Conservation (phyloP, 331 rosid species). For the Acacia pycnantha region DNA sequence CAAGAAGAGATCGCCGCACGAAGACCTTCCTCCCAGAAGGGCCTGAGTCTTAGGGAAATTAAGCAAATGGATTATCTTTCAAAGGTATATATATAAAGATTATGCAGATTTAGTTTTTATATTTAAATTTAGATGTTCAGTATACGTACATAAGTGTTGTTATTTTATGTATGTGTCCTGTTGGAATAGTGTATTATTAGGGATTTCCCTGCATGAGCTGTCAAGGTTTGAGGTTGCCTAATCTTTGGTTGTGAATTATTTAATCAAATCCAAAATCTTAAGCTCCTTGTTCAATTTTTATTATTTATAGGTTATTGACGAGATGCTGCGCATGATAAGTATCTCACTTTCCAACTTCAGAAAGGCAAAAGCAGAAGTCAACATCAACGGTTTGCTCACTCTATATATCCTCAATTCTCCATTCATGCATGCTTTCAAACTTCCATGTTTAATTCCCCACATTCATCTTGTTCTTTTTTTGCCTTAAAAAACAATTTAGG, state of each 20-base stretch:
- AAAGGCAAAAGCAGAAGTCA: conserved; percentile 52
- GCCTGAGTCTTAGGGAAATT: conserved; percentile 48
- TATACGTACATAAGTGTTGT: not conserved
- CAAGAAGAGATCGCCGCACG: conserved; percentile 52
- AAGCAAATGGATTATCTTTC: conserved; percentile 67
- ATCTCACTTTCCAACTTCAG: conserved; percentile 51
- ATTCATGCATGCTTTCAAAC: not conserved
- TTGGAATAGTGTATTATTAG: not conserved
- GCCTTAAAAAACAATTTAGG: conserved; percentile 32
- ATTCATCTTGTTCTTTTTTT: not conserved
- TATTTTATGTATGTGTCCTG: not conserved
- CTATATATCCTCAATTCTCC: not conserved
- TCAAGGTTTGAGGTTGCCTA: not conserved
- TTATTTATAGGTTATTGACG: conserved; percentile 51
- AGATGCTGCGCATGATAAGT: conserved; percentile 50
- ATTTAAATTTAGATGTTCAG: too few relatives aligned
- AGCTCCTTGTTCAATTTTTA: not conserved
- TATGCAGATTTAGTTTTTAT: too few relatives aligned
- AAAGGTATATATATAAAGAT: conserved; percentile 35
- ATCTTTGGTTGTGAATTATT: not conserved
- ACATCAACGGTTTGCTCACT: conserved; percentile 50
- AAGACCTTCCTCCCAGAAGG: conserved; percentile 50
- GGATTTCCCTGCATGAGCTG: not conserved
- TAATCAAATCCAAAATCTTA: not conserved
- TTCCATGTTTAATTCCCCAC: not conserved